Evolutionary conservation across 2,329 filamentous ascomycete species (phyloP).

Genomic region (Seiridium unicorne): DNA sequence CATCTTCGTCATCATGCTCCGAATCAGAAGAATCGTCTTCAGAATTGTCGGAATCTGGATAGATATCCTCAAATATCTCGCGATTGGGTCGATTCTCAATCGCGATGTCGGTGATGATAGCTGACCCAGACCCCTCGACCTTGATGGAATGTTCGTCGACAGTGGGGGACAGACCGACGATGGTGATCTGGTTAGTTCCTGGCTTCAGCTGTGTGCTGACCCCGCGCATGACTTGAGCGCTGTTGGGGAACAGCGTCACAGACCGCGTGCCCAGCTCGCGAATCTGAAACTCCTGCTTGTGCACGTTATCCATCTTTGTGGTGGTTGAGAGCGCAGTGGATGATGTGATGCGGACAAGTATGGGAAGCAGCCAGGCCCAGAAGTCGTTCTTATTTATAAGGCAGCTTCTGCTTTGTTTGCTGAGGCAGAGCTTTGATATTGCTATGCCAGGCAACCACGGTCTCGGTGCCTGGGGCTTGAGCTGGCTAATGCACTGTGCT

Average conservation of each 20-base stretch:
- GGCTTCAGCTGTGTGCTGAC: conserved; percentile 55
- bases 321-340: not conserved
- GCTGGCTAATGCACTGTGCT: too few relatives aligned
- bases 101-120: conserved; percentile 61
- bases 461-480: too few relatives aligned
- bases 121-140: conserved; percentile 56
- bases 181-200: conserved; percentile 56
- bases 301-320: conserved; percentile 4
- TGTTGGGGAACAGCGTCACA: conserved; percentile 61
- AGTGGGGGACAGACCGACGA: conserved; percentile 52
- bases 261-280: conserved; percentile 57
- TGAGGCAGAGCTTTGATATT: too few relatives aligned
- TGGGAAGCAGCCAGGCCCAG: too few relatives aligned
- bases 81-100: conserved; percentile 56
- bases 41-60: conserved; percentile 41
- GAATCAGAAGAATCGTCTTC: conserved; percentile 21
- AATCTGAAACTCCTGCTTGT: conserved; percentile 45
- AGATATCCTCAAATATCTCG: conserved; percentile 53
- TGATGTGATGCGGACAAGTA: not conserved
- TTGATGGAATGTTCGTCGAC: conserved; percentile 57
- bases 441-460: too few relatives aligned
- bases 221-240: conserved; percentile 60
- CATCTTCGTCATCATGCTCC: conserved; percentile 24
- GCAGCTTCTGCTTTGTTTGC: not conserved
- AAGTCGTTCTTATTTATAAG: not conserved